phyloP scores from a whole-genome alignment of 495 filamentous ascomycete species.

The Mytilinidion resinicola region DNA sequence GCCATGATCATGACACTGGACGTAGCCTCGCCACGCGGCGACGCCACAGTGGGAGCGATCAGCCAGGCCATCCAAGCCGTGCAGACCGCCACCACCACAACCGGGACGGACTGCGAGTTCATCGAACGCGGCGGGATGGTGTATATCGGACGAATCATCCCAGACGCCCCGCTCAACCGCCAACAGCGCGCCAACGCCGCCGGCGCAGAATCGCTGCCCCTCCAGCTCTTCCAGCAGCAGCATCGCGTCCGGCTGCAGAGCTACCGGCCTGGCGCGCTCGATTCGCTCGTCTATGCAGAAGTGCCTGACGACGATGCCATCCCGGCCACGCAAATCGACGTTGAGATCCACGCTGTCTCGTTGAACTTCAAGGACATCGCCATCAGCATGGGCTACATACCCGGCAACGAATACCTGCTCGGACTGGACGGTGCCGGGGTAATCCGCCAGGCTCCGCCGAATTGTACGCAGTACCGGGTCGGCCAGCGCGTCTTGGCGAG shows the following conservation, averaged over 20 bases:
- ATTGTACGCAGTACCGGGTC: constrained; percentile 3
- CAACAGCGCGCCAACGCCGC: background rate
- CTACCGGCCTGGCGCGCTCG: constrained; percentile 1
- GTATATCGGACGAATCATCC: background rate
- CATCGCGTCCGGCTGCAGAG: background rate
- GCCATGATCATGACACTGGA: constrained; percentile 34
- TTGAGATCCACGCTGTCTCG: constrained; percentile 11
- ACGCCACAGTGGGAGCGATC: constrained; percentile 21
- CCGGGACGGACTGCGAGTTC: background rate
- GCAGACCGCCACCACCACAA: background rate
- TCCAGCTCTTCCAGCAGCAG: background rate
- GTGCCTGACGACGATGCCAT: background rate
- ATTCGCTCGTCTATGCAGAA: background rate
- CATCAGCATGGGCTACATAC: constrained; percentile 12
- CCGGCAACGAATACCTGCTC: constrained; percentile 11
- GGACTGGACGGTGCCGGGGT: constrained; percentile 13
- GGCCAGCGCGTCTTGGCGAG: constrained; percentile 6
- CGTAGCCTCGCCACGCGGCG: constrained; percentile 20
- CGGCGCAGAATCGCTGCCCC: background rate
- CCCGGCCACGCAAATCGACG: too few species aligned
- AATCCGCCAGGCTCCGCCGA: background rate
- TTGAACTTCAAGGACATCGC: constrained; percentile 21
- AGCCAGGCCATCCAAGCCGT: constrained; percentile 10
- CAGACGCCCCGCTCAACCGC: background rate
- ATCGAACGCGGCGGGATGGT: background rate